Evolutionary conservation across 768 basidiomycete species (phyloP).

Genomic region (Tulasnella sp.): DNA sequence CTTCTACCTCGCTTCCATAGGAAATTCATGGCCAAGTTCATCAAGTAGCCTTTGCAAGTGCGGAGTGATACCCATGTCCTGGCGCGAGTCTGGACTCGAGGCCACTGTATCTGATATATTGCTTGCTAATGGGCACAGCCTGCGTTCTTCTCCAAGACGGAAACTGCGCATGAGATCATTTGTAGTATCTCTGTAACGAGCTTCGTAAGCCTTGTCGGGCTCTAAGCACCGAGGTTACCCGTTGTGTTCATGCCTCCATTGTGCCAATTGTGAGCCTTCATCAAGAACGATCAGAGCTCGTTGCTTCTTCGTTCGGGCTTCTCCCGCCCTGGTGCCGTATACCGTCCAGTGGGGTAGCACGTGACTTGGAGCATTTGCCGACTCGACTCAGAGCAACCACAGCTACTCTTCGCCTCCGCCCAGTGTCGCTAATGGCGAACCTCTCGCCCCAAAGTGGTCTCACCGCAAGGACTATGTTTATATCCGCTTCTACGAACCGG

Average conservation of each 20-base stretch:
- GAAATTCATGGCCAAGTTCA: constrained; percentile 89
- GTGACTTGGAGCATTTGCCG: background rate
- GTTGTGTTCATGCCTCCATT: background rate
- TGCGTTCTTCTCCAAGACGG: background rate
- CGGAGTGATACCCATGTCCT: background rate
- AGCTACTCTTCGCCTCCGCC: background rate
- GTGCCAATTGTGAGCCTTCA: background rate
- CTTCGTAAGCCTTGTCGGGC: background rate
- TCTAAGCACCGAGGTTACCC: background rate
- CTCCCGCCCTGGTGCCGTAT: background rate
- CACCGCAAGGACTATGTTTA: constrained; percentile 30
- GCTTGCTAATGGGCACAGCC: background rate
- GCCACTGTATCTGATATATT: background rate
- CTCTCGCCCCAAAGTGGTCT: background rate
- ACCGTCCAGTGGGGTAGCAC: background rate
- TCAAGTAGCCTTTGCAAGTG: constrained; percentile 42
- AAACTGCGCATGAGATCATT: background rate
- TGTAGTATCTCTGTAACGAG: background rate
- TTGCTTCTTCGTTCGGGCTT: background rate
- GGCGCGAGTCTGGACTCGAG: background rate
- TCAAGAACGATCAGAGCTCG: background rate
- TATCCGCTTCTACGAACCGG: constrained; percentile 44
- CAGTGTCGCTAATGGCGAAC: background rate
- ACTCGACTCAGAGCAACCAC: constrained; percentile 1
- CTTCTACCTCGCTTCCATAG: constrained; percentile 33